Conservation (phyloP, 345 rosid genomes). For the Cardiospermum halicacabum region DNA sequence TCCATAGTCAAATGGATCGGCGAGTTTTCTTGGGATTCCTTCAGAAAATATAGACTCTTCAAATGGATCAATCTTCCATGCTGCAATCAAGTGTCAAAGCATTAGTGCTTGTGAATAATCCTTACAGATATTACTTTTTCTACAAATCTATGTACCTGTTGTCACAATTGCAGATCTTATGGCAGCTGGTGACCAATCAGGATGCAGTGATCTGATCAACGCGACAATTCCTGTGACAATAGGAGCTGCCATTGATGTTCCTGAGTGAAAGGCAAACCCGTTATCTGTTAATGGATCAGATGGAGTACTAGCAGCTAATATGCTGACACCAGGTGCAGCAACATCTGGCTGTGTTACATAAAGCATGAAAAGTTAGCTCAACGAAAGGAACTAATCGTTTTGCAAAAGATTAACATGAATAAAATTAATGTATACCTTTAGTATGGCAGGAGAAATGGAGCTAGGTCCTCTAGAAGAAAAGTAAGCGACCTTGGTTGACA, state of each 20-base stretch:
- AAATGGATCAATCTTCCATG: slow-evolving; percentile 35
- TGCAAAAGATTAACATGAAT: not conserved
- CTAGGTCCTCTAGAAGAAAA: slow-evolving; percentile 38
- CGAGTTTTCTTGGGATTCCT: not conserved
- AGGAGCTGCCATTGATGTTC: slow-evolving; percentile 46
- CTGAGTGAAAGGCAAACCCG: slow-evolving; percentile 18
- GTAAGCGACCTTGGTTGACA: slow-evolving; percentile 30
- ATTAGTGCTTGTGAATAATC: not conserved
- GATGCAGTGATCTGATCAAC: slow-evolving; percentile 37
- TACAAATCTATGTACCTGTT: slow-evolving; percentile 27
- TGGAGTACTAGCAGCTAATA: slow-evolving; percentile 35
- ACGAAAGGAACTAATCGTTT: not conserved
- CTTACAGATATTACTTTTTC: not conserved
- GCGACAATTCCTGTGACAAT: slow-evolving; percentile 34
- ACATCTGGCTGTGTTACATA: slow-evolving; percentile 33
- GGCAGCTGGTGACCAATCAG: slow-evolving; percentile 43
- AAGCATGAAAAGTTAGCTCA: not conserved
- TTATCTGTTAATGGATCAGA: not conserved
- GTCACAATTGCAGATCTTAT: slow-evolving; percentile 47
- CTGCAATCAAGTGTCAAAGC: slow-evolving; percentile 14
- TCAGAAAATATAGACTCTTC: slow-evolving; percentile 6
- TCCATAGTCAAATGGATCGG: slow-evolving; percentile 27
- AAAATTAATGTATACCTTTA: slow-evolving; percentile 3
- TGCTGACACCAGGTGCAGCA: slow-evolving; percentile 39
- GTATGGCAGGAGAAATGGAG: slow-evolving; percentile 1